Percentiles rank a stretch among this genome's conserved stretches.
Conservation (phyloP, 768 basidiomycete species). For the Tulasnella sp. region DNA sequence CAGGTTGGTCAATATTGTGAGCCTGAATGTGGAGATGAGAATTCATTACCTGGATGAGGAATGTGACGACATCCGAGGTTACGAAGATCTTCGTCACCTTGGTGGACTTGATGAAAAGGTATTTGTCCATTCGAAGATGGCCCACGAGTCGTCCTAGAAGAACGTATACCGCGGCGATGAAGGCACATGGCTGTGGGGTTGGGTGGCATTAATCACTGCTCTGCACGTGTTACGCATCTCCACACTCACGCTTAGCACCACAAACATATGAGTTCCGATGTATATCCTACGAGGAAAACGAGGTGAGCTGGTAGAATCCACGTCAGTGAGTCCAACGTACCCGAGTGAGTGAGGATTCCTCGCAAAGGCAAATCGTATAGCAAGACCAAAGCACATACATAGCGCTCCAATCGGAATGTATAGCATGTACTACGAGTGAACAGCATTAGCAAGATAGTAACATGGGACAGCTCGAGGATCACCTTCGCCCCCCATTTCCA, state of each 20-base stretch:
- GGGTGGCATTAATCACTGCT: not conserved
- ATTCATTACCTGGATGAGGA: constrained; percentile 44
- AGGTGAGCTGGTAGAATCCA: no score
- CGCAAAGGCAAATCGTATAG: constrained; percentile 43
- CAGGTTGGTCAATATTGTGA: constrained; percentile 10
- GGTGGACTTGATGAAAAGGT: constrained; percentile 37
- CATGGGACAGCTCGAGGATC: not conserved
- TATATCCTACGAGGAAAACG: constrained; percentile 26
- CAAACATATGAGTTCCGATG: constrained; percentile 45
- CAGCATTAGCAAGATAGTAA: not conserved
- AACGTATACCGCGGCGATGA: constrained; percentile 53
- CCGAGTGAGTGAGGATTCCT: constrained; percentile 36
- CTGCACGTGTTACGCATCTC: no score
- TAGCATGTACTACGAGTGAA: constrained; percentile 35
- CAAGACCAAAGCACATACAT: constrained; percentile 39
- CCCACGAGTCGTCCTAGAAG: constrained; percentile 50
- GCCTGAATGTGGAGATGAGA: not conserved
- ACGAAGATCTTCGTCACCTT: constrained; percentile 47
- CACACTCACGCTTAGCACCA: constrained; percentile 42
- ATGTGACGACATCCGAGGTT: constrained; percentile 48
- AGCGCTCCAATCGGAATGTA: constrained; percentile 48
- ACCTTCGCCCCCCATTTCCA: constrained; percentile 33
- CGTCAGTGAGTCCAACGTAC: not conserved
- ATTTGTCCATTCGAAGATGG: constrained; percentile 34
- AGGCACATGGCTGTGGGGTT: constrained; percentile 52